Conservation (phyloP, 768 basidiomycete genomes). For the Boletales sp. region DNA sequence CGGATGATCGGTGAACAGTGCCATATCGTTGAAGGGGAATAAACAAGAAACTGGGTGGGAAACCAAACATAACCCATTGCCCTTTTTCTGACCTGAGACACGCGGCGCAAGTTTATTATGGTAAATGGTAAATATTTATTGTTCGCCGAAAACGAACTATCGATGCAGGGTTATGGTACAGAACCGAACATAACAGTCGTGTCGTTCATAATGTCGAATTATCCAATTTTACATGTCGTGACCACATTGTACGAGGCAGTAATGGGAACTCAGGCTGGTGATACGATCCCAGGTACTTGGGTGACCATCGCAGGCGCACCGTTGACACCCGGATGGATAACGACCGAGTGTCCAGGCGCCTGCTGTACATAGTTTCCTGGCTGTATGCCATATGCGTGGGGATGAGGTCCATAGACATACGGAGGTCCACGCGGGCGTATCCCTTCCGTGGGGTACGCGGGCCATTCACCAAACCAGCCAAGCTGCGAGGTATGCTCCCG, state of each 20-base stretch:
- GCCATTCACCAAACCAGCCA: slow-evolving; percentile 73
- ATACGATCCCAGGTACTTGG: slow-evolving; percentile 45
- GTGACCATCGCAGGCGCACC: slow-evolving; percentile 60
- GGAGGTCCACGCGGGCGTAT: slow-evolving; percentile 19
- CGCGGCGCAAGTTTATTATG: slow-evolving; percentile 21
- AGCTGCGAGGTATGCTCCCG: slow-evolving; percentile 47
- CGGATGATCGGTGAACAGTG: slow-evolving; percentile 31
- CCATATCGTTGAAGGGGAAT: slow-evolving; percentile 22
- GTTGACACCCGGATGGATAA: slow-evolving; percentile 64
- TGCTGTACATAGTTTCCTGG: slow-evolving; percentile 41
- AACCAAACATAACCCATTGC: slow-evolving; percentile 2
- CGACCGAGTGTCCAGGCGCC: slow-evolving; percentile 56
- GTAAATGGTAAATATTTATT: slow-evolving; percentile 2
- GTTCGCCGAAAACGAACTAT: slow-evolving; percentile 12
- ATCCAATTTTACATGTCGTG: too few relatives aligned
- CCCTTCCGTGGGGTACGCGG: slow-evolving; percentile 45
- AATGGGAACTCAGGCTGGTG: slow-evolving; percentile 11
- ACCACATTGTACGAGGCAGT: background rate
- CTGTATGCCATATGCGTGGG: slow-evolving; percentile 7
- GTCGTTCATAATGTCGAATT: background rate
- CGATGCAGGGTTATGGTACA: slow-evolving; percentile 6
- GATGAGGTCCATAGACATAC: slow-evolving; percentile 35
- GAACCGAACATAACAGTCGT: slow-evolving; percentile 2
- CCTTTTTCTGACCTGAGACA: slow-evolving; percentile 26
- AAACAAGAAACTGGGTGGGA: slow-evolving; percentile 27